Percentiles rank a stretch among this genome's conserved stretches.
Evolutionary conservation across 2,329 filamentous ascomycete species (phyloP).

Genomic region (Sporothrix globosa): DNA sequence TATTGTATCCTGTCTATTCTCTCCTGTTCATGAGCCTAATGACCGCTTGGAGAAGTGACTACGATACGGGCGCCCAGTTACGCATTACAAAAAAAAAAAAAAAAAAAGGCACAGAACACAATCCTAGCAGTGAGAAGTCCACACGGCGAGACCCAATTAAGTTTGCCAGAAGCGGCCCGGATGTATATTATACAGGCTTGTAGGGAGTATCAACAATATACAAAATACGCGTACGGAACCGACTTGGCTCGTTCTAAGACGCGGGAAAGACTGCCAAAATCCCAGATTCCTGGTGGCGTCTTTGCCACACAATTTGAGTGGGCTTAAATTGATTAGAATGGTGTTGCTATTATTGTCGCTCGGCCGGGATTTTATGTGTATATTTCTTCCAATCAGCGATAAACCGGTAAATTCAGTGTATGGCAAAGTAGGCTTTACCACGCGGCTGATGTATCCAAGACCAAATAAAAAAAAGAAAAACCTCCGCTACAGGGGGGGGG

Average conservation of each 20-base stretch:
- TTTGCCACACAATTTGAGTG: slow-evolving; percentile 1
- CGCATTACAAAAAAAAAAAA: not conserved
- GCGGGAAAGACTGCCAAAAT: not conserved
- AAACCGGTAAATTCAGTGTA: not conserved
- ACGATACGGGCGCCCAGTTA: too few relatives aligned
- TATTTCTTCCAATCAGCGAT: not conserved
- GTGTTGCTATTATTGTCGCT: not conserved
- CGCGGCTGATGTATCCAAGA: not conserved
- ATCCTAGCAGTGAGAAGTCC: not conserved
- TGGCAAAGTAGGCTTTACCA: not conserved
- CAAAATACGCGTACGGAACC: slow-evolving; percentile 11
- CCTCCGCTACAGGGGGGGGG: slow-evolving; percentile 1
- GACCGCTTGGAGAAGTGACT: too few relatives aligned
- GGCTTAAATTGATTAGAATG: not conserved
- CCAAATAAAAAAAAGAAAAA: slow-evolving; percentile 1
- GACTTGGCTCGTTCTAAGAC: too few relatives aligned
- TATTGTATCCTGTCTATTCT: too few relatives aligned
- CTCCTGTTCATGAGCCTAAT: too few relatives aligned
- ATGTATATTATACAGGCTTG: not conserved
- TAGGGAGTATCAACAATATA: not conserved
- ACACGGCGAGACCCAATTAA: not conserved
- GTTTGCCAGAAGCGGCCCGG: slow-evolving; percentile 2
- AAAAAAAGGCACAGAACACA: not conserved
- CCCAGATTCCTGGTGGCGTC: slow-evolving; percentile 1
- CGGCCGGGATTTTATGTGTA: not conserved